Base-by-base conservation (phyloP, 805 yeast species). In the Nakazawaea ambrosiae region DNA sequence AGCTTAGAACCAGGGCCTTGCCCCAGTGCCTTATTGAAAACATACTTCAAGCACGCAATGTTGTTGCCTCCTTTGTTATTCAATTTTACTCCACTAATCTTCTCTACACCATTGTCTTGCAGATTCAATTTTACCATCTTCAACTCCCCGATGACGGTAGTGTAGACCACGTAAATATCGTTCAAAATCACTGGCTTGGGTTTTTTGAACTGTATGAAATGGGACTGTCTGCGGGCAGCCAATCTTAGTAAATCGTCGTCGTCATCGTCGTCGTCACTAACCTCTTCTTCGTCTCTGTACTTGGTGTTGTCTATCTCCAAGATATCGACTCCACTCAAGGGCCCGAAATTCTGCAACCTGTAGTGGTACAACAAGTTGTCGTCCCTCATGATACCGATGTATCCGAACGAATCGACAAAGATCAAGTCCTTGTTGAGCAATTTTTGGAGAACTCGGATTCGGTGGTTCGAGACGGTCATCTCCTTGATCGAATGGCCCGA, bases 331-430 rank as follows among this genome's bases (percentile, higher is more conserved):
- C 34, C 41, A 25, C 32, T 27, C 14, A 39, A 16, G 4, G 37
- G 15, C 3, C 41, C 41, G 17, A 39, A 30, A 25, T 39, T 33
- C 20, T 51, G 50, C 4, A 54, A 30, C 25, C 45, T 42, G 31
- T 45, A 49, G 25, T 39, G 40, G 33, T 45, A 47, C 17, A 48
- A 24, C 1, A 51, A 38, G 20, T 35, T 43, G n/a, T 49, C 54
- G 4, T 31, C 24, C 2, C 38, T 27, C 12, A 52, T 36, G 11
- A 54, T 34, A 4, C 57, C 59, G 2, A 50, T 35, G 5, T 39
- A 32, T 26, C 53, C 52, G 42, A 48, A 46, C 2, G 53, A 47
- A 32, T 54, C 59, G 33, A 49, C 43, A 38, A 48, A 54, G n/a
- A 53, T 34, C 4, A 52, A 24, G 15, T 40, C 43, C 20, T 32